Evolutionary conservation across 176 grass and related monocot species (phyloP).

Genomic region (Ensete glaucum): DNA sequence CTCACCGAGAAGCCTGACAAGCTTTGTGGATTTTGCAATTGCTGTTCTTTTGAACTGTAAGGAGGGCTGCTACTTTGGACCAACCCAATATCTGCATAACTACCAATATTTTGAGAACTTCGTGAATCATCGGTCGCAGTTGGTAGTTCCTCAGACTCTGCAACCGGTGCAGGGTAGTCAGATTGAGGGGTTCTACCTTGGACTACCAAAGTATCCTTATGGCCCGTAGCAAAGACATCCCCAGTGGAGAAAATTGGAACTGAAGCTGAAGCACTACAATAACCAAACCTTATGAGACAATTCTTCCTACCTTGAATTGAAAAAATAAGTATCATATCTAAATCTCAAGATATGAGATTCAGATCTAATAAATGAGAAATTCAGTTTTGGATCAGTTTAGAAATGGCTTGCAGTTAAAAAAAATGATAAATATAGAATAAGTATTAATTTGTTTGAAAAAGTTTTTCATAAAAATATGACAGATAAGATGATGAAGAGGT

Average conservation of each 20-base stretch:
- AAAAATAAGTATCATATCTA: constrained; percentile 15
- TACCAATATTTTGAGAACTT: constrained; percentile 41
- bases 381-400: too few species aligned
- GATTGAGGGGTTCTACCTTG: constrained; percentile 39
- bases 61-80: constrained; percentile 46
- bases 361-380: too few species aligned
- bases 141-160: constrained; percentile 35
- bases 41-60: constrained; percentile 34
- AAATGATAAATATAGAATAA: not conserved
- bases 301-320: not conserved
- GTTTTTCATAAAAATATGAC: not conserved
- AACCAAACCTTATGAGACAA: constrained; percentile 7
- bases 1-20: constrained; percentile 48
- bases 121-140: constrained; percentile 29
- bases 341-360: not conserved
- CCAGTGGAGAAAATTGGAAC: constrained; percentile 17
- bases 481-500: not conserved
- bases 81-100: constrained; percentile 58
- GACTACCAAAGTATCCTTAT: constrained; percentile 35
- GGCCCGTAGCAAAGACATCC: constrained; percentile 20
- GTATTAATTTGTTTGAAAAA: not conserved
- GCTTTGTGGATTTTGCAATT: constrained; percentile 34
- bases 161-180: constrained; percentile 26
- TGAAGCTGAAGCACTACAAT: constrained; percentile 35
- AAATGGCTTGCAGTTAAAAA: not conserved